Conservation (phyloP, 176 grass and related monocot genomes). For the Carex littledalei region DNA sequence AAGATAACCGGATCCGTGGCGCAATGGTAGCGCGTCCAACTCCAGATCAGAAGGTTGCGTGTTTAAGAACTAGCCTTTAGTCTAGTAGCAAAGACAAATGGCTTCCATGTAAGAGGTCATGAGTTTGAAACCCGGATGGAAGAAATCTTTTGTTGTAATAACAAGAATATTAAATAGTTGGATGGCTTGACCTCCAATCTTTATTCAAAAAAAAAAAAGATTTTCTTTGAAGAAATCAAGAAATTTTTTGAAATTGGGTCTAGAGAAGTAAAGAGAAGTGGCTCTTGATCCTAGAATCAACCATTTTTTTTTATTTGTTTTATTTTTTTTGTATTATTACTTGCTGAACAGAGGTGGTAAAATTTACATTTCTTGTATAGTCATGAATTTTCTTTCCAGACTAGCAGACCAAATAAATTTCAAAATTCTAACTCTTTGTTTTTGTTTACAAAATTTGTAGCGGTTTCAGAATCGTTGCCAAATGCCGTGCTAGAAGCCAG, state of each 20-base stretch:
- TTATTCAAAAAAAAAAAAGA: too few species aligned
- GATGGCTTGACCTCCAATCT: too few species aligned
- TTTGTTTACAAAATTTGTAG: slow-evolving; percentile 2
- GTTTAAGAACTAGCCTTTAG: slow-evolving; percentile 11
- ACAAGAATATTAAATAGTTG: too few species aligned
- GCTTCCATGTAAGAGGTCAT: too few species aligned
- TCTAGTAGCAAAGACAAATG: too few species aligned
- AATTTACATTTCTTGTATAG: neutral
- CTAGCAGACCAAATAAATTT: neutral
- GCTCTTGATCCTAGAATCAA: neutral
- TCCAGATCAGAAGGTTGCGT: slow-evolving; percentile 92
- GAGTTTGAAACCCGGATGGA: too few species aligned
- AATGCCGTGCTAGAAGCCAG: neutral
- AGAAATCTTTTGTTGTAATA: too few species aligned
- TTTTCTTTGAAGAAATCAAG: too few species aligned
- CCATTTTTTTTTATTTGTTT: neutral
- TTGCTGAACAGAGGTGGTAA: neutral
- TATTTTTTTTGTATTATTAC: neutral
- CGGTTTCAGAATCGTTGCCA: slow-evolving; percentile 40
- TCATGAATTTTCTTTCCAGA: neutral
- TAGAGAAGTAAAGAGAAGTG: neutral
- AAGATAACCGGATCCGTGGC: slow-evolving; percentile 70
- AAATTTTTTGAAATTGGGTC: too few species aligned
- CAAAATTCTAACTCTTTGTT: neutral
- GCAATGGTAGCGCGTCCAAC: slow-evolving; percentile 99